These are phyloP conservation scores for Globisporangium irregulare DNA, from an alignment of 352 stramenopile genomes.

Conservation along the genomic window DNA sequence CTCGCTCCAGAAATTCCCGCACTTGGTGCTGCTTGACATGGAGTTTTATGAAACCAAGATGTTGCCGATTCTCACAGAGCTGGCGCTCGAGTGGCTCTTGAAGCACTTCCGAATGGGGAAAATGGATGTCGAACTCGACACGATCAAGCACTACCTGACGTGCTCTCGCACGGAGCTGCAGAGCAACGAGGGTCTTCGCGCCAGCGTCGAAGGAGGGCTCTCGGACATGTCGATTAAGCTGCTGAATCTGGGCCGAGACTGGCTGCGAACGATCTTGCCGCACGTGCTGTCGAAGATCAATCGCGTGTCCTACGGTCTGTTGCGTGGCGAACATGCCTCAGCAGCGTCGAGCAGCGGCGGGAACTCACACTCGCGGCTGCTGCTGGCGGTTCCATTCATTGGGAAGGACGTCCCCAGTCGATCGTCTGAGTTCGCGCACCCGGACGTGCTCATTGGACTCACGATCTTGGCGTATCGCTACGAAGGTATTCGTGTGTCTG, in stretches of 20 bases:
- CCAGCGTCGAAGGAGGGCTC: constrained; percentile 70
- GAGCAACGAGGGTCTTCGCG: constrained; percentile 73
- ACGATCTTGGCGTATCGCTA: constrained; percentile 91
- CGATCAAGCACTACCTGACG: constrained; percentile 66
- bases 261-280: constrained; percentile 97
- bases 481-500: constrained; percentile 82
- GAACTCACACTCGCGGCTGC: constrained; percentile 94
- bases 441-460: constrained; percentile 94
- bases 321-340: constrained; percentile 74
- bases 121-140: constrained; percentile 86
- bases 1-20: constrained; percentile 95
- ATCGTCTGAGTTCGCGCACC: constrained; percentile 99
- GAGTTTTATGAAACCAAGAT: constrained; percentile 95
- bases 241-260: constrained; percentile 97
- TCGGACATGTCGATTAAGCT: constrained; percentile 94
- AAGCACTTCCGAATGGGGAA: constrained; percentile 92
- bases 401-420: constrained; percentile 99
- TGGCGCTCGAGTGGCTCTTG: constrained; percentile 79
- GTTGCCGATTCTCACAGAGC: constrained; percentile 91
- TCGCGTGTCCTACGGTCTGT: constrained; percentile 97
- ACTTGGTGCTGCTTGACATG: constrained; percentile 97
- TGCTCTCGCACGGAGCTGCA: constrained; percentile 56
- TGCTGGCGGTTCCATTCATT: constrained; percentile 98
- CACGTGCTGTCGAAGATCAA: constrained; percentile 99
- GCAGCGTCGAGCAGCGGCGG: constrained; percentile 52